A percentile compares a stretch with the other conserved stretches of the same genome.
phyloP scores from a whole-genome alignment of 345 rosid genomes.

The Carallia brachiata region DNA sequence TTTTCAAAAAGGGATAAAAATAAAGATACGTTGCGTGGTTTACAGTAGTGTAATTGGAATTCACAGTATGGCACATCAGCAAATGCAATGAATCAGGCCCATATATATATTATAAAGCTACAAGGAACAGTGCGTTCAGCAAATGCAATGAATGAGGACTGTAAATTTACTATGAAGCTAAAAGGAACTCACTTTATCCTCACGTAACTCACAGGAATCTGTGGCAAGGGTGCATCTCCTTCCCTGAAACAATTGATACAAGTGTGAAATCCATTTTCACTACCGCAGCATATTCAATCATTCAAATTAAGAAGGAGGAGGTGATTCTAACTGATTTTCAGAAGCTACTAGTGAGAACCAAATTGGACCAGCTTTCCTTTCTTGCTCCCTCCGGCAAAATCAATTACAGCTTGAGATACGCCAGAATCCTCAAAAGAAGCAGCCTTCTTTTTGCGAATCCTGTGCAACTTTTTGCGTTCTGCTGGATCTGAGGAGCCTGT shows the following conservation, averaged over 20 bases:
- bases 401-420: conserved; percentile 16
- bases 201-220: conserved; percentile 25
- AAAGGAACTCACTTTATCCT: conserved; percentile 31
- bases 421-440: conserved; percentile 2
- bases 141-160: background rate
- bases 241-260: conserved; percentile 19
- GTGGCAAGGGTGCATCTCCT: conserved; percentile 33
- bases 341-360: conserved; percentile 35
- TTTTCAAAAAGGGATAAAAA: no score
- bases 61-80: background rate
- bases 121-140: conserved; percentile 1
- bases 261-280: conserved; percentile 9
- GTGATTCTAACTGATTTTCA: conserved; percentile 30
- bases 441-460: conserved; percentile 23
- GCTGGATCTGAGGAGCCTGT: background rate
- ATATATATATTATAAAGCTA: conserved; percentile 4
- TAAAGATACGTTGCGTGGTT: no score
- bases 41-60: no score
- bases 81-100: background rate
- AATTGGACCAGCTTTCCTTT: conserved; percentile 22
- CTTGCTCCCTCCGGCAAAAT: conserved; percentile 19
- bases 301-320: conserved; percentile 19
- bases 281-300: background rate
- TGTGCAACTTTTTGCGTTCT: conserved; percentile 21
- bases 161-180: conserved; percentile 5